Base-by-base conservation (phyloP, 2,329 filamentous ascomycete species). In the Zymoseptoria crescenta region DNA sequence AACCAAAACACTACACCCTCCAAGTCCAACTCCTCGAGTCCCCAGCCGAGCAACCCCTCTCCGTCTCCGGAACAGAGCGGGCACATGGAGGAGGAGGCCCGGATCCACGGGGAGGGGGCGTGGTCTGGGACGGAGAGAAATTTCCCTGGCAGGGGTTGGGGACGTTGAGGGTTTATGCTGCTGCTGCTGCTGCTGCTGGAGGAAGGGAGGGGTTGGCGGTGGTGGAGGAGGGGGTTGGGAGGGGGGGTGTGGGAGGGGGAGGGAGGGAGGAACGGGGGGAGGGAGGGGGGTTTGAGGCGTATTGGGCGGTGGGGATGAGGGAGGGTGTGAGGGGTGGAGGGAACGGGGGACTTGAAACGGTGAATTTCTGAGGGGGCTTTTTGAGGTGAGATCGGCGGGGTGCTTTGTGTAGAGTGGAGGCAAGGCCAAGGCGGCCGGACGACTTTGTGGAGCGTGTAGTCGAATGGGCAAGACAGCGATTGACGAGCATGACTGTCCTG, bases 91-190 rank as follows among this genome's bases (percentile, higher is more conserved):
- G n/a, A 4, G 7, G 13, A 16, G 1, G 5, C 7, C 35, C 6
- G 3, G 16, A 45, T n/a, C 35, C 1, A n/a, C 1, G 35, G 16
- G 7, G 13, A 5, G 2, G 13, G 16, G 35, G 13, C 13, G 16
- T 1, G 2, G 2, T 73, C 6, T 80, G 77, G 77, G 77, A 81
- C 52, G 68, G 72, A 2, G 73, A 75, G 45, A 79, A 77, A 52
- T 80, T 77, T 56, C 78, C 77, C 1, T 80, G 74, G 69, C 75
- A 80, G 62, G 77, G 75, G 1, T 73, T 80, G 5, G 78, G 74
- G 1, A 73, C 66, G 20, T 63, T 77, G 9, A 65, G 16, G n/a
- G 16, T 45, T n/a, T n/a, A 16, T 13, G 35, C 35, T 13, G 16
- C 13, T 45, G 35, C 2, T 45, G 35, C 9, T 9, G 35, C 9